A percentile compares a stretch with the other conserved stretches of the same genome.
Evolutionary conservation across 371 early-diverging fungal genomes (phyloP).

Genomic region (Sporodiniella umbellata): DNA sequence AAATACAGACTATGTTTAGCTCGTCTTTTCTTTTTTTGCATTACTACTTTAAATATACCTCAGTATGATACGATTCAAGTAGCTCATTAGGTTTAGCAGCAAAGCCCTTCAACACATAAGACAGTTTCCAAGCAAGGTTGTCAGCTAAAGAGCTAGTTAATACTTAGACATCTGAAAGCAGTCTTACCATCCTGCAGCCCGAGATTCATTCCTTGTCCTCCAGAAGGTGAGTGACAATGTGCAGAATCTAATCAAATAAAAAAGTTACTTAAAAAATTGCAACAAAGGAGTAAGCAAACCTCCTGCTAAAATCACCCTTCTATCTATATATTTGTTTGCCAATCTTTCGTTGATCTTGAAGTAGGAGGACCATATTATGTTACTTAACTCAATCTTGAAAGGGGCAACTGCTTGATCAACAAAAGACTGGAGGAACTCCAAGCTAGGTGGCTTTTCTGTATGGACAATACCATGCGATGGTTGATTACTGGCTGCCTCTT

Average conservation of each 20-base stretch:
- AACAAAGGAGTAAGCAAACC: slow-evolving; percentile 18
- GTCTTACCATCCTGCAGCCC: slow-evolving; percentile 41
- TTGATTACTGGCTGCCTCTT: neutral
- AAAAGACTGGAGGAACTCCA: slow-evolving; percentile 12
- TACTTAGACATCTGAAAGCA: neutral
- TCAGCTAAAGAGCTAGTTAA: slow-evolving; percentile 18
- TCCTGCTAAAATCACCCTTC: slow-evolving; percentile 35
- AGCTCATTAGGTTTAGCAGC: slow-evolving; percentile 26
- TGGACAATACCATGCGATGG: slow-evolving; percentile 6
- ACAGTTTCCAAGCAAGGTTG: slow-evolving; percentile 45
- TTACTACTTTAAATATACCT: slow-evolving; percentile 16
- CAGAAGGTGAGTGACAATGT: slow-evolving; percentile 40
- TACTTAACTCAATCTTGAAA: slow-evolving; percentile 5
- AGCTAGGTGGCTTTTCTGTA: neutral
- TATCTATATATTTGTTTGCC: slow-evolving; percentile 33
- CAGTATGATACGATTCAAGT: slow-evolving; percentile 28
- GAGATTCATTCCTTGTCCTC: slow-evolving; percentile 39
- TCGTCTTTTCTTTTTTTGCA: neutral
- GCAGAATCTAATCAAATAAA: slow-evolving; percentile 35
- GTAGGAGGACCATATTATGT: slow-evolving; percentile 17
- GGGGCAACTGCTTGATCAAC: slow-evolving; percentile 6
- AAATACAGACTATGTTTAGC: neutral
- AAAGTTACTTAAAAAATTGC: neutral
- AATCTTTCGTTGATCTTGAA: slow-evolving; percentile 44
- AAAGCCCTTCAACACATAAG: slow-evolving; percentile 24